A percentile compares a stretch with the other conserved stretches of the same genome.
These are phyloP conservation scores for Candida koratica DNA, from an alignment of 805 yeast genomes.

Conservation along the genomic window DNA sequence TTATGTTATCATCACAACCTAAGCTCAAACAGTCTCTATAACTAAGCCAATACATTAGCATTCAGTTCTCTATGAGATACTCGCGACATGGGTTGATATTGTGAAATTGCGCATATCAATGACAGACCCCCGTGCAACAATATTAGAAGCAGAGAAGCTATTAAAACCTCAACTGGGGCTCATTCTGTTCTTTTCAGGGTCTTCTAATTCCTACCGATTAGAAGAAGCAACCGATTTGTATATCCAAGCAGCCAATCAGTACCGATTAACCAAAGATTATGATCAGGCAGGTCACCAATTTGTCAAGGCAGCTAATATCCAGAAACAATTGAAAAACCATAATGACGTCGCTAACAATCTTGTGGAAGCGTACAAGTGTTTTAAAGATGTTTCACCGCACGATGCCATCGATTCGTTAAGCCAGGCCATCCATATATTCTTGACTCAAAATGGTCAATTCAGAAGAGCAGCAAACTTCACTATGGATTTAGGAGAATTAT, in stretches of 20 bases:
- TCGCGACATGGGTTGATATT: too few relatives aligned
- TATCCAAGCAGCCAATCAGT: constrained; percentile 90
- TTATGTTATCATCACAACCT: too few relatives aligned
- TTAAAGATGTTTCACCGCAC: constrained; percentile 64
- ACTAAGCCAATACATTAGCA: too few relatives aligned
- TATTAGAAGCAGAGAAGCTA: constrained; percentile 42
- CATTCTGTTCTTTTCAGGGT: constrained; percentile 60
- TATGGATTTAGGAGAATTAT: constrained; percentile 82
- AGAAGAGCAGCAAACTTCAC: constrained; percentile 94
- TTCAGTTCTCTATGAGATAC: too few relatives aligned
- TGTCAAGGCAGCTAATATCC: constrained; percentile 80
- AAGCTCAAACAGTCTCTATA: too few relatives aligned
- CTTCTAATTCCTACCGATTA: constrained; percentile 54
- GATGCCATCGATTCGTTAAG: constrained; percentile 75
- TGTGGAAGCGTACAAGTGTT: constrained; percentile 88
- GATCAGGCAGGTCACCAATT: constrained; percentile 77
- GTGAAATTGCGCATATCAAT: too few relatives aligned
- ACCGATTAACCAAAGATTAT: constrained; percentile 70
- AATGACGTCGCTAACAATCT: constrained; percentile 91
- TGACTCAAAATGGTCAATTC: constrained; percentile 86
- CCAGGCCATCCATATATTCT: constrained; percentile 74
- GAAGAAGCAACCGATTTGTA: constrained; percentile 94
- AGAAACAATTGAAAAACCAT: constrained; percentile 65
- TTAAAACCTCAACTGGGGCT: constrained; percentile 65
- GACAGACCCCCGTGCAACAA: constrained; percentile 45